Percentiles rank a stretch among this genome's conserved stretches.
Evolutionary conservation across 352 stramenopile species (phyloP).

Genomic region (Globisporangium camurandrum): DNA sequence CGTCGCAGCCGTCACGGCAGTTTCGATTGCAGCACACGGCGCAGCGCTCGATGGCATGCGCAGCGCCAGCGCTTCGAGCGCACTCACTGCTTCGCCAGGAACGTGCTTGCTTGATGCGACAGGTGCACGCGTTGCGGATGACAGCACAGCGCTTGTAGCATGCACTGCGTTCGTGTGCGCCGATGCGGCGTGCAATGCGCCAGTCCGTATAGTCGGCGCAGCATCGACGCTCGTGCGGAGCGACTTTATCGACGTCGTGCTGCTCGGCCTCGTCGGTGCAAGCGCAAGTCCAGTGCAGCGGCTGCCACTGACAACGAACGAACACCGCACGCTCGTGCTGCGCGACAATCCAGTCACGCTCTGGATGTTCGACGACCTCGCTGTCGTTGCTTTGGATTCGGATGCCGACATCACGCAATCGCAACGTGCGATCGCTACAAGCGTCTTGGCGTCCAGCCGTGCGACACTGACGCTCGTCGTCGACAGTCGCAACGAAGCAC

Average conservation of each 20-base stretch:
- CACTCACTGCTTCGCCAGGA: conserved; percentile 6
- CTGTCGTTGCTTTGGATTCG: conserved; percentile 20
- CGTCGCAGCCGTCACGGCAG: conserved; percentile 20
- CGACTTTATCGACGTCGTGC: conserved; percentile 47
- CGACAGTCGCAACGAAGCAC: conserved; percentile 34
- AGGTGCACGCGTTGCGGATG: conserved; percentile 2
- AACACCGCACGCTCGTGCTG: conserved; percentile 41
- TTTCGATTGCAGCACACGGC: conserved; percentile 43
- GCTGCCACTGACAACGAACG: conserved; percentile 39
- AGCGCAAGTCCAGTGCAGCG: no score
- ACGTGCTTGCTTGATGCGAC: conserved; percentile 22
- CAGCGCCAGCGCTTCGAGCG: conserved; percentile 9
- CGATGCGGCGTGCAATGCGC: conserved; percentile 20
- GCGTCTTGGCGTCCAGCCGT: conserved; percentile 8
- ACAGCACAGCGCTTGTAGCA: background rate
- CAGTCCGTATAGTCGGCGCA: conserved; percentile 8
- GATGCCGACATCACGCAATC: conserved; percentile 13
- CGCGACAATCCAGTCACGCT: conserved; percentile 55
- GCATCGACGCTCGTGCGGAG: conserved; percentile 21
- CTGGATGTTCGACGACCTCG: conserved; percentile 44
- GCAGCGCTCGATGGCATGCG: conserved; percentile 22
- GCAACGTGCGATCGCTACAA: background rate
- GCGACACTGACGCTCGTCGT: conserved; percentile 22
- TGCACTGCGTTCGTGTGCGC: conserved; percentile 28
- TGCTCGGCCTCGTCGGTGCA: conserved; percentile 46